These are phyloP conservation scores for Acer saccharum DNA, from an alignment of 345 rosid genomes.

Conservation along the genomic window DNA sequence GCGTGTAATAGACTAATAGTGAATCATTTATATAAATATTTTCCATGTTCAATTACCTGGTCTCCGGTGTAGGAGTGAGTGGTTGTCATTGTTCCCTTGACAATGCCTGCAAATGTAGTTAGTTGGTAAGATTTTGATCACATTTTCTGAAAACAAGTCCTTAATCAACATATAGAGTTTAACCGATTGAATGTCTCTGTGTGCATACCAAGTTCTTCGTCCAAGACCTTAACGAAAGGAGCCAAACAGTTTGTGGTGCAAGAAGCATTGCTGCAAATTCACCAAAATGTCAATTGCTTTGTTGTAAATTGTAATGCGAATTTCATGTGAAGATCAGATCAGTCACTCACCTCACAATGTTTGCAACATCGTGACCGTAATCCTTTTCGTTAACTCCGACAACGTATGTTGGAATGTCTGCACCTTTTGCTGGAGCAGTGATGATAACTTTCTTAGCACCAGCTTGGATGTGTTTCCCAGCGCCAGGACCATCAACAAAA, in stretches of 20 bases:
- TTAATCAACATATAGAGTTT: neutral
- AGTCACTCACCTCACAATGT: constrained; percentile 72
- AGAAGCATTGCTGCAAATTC: constrained; percentile 80
- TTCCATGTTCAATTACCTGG: constrained; percentile 54
- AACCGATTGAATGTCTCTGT: neutral
- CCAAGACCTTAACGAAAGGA: constrained; percentile 87
- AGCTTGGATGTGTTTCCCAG: constrained; percentile 98
- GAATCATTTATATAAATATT: neutral
- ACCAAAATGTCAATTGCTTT: constrained; percentile 12
- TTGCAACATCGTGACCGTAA: constrained; percentile 67
- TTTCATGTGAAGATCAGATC: neutral
- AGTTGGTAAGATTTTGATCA: neutral
- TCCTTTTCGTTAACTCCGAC: constrained; percentile 92
- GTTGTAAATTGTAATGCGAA: too few species aligned
- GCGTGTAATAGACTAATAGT: too few species aligned
- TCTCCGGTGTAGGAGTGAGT: constrained; percentile 99
- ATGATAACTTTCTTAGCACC: constrained; percentile 97
- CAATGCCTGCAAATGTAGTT: constrained; percentile 61
- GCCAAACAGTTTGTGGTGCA: constrained; percentile 98
- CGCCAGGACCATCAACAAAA: constrained; percentile 99
- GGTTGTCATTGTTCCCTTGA: constrained; percentile 99
- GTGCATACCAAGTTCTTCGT: constrained; percentile 82
- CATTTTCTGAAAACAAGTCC: neutral
- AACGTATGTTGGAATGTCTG: constrained; percentile 95
- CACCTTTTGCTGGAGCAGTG: constrained; percentile 99